phyloP scores from a whole-genome alignment of 2,329 filamentous ascomycete genomes.

The Trichophyton mentagrophytes region DNA sequence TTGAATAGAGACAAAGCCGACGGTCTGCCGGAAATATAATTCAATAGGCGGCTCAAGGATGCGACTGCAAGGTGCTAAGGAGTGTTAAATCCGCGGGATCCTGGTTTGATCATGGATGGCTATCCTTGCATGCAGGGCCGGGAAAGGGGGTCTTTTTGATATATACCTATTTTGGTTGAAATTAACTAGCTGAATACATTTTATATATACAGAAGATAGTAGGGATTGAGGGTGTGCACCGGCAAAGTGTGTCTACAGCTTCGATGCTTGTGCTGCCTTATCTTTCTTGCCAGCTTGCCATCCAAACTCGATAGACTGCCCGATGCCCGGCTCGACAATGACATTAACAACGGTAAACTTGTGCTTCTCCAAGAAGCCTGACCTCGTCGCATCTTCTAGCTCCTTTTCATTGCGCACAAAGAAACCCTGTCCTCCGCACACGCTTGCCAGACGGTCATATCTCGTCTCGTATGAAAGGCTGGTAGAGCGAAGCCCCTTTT shows the following conservation, averaged over 20 bases:
- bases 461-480: slow-evolving; percentile 42
- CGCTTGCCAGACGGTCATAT: slow-evolving; percentile 44
- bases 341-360: slow-evolving; percentile 44
- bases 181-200: neutral
- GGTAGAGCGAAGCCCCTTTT: slow-evolving; percentile 35
- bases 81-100: neutral
- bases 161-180: neutral
- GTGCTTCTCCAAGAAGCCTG: slow-evolving; percentile 36
- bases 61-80: neutral
- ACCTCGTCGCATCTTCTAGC: slow-evolving; percentile 37
- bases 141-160: neutral
- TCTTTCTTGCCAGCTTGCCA: slow-evolving; percentile 22
- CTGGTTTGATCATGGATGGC: neutral
- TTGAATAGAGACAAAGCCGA: too few relatives aligned
- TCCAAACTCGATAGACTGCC: slow-evolving; percentile 28
- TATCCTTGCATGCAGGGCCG: neutral
- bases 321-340: slow-evolving; percentile 40
- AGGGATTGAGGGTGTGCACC: neutral
- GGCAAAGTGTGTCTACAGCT: slow-evolving; percentile 12
- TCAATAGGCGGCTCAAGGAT: neutral
- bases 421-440: slow-evolving; percentile 42
- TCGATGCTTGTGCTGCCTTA: slow-evolving; percentile 11
- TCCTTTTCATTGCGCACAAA: slow-evolving; percentile 42
- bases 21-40: neutral
- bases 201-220: neutral